Evolutionary conservation across 1,139 yeast genomes (phyloP).

Genomic region (Geotrichum klebahnii): DNA sequence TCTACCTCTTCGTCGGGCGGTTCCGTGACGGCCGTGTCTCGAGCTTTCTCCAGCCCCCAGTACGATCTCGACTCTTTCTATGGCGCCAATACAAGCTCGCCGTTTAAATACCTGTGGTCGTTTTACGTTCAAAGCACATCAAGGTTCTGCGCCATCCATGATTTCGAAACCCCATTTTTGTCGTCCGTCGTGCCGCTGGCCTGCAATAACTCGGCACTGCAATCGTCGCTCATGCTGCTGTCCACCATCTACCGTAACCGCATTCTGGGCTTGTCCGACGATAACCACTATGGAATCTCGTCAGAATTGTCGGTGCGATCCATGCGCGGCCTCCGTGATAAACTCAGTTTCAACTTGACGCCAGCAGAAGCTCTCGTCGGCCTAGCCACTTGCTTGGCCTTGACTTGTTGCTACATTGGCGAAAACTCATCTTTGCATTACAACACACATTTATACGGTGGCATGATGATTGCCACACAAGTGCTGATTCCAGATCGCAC

Average conservation of each 20-base stretch:
- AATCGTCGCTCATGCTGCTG: conserved; percentile 21
- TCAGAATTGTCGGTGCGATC: conserved; percentile 16
- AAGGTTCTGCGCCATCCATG: conserved; percentile 24
- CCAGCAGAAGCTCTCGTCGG: conserved; percentile 14
- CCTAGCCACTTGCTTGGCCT: conserved; percentile 22
- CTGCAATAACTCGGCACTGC: conserved; percentile 19
- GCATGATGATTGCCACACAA: conserved; percentile 21
- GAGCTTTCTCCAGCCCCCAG: background rate
- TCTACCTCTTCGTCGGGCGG: conserved; percentile 1
- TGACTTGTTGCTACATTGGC: conserved; percentile 21
- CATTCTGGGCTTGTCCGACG: conserved; percentile 17
- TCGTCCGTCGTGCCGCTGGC: conserved; percentile 23
- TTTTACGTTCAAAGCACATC: conserved; percentile 21
- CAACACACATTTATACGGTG: conserved; percentile 23
- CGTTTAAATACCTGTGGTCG: conserved; percentile 21
- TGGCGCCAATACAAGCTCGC: conserved; percentile 1
- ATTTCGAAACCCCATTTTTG: conserved; percentile 22
- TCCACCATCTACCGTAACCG: conserved; percentile 21
- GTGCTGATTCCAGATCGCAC: conserved; percentile 20
- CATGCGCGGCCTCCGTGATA: conserved; percentile 17
- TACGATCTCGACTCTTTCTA: conserved; percentile 11
- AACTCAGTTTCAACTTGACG: conserved; percentile 12
- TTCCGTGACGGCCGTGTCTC: background rate
- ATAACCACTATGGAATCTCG: conserved; percentile 17
- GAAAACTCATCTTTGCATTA: conserved; percentile 17